Evolutionary conservation across 202 grass and related monocot species (phyloP), one percentile per base, ranked within the genome.

Genomic region (Hordeum pubiflorum): DNA sequence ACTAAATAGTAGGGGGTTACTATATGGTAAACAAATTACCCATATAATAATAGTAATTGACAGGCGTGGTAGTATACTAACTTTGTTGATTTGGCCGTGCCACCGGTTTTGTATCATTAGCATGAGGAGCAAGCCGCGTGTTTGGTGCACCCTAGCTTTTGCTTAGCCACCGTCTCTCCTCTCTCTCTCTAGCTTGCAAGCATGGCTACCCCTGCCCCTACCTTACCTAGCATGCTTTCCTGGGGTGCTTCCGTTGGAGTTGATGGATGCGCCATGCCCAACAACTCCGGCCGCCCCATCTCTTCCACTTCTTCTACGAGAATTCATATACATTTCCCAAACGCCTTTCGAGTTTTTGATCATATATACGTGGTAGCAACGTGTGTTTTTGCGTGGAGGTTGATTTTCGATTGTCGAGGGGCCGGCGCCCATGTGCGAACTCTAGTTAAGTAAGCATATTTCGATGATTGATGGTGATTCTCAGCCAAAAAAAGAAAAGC

Each of bases 111-210:
- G 36, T 20, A 22, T 13, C 5, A 13, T 7, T 79, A 74, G 73
- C 78, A 89, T 86, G 31, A 82, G 10, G 59, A 69, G 60, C 87
- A 86, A 85, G 87, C 82, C 73, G 48, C 15, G 48, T 85, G 79
- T 82, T 89, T 89, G 87, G 87, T 86, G 83, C 79, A 78, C 7
- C 73, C 37, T 46, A 72, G 68, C 66, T 78, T 78, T 67, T 82
- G 83, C 87, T 81, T 81, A 22, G 48, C 43, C 2, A 32, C 43
- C 23, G 8, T 9, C n/a, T 29, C 27, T 29, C n/a, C 67, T 66
- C 18, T 40, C 57, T 40, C 57, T 31, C 24, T 73, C 72, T 67
- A 55, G 54, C 79, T 89, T 89, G 60, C 87, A 89, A 86, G 87
- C 83, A 86, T 79, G 50, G 79, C 72, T 60, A 66, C 41, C 65